Conservation (phyloP, 768 basidiomycete species). For the Collybiopsis luxurians region DNA sequence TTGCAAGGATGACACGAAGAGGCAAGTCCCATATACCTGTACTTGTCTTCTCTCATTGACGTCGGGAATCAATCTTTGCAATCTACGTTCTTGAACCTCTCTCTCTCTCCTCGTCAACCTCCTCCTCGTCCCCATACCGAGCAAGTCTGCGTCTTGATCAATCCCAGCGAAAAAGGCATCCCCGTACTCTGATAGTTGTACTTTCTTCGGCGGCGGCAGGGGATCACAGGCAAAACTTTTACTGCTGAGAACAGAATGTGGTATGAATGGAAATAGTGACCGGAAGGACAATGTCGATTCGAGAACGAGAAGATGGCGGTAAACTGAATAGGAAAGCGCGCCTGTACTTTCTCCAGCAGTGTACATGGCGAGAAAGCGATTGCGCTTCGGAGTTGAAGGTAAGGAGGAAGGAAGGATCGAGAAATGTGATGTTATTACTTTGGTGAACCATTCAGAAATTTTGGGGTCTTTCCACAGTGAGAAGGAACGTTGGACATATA, state of each 20-base stretch:
- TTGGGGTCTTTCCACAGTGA: conserved; percentile 79
- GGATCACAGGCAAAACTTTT: conserved; percentile 78
- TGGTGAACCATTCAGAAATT: conserved; percentile 64
- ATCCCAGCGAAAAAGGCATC: conserved; percentile 69
- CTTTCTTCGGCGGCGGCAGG: conserved; percentile 60
- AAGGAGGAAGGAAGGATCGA: conserved; percentile 29
- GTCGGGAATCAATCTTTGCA: conserved; percentile 61
- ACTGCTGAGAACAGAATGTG: conserved; percentile 46
- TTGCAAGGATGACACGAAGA: not conserved
- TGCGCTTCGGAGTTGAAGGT: not conserved
- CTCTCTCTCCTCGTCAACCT: conserved; percentile 39
- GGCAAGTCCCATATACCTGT: conserved; percentile 32
- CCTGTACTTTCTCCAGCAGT: conserved; percentile 20
- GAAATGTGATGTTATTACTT: conserved; percentile 48
- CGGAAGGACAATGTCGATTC: conserved; percentile 56
- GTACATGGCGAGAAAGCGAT: conserved; percentile 37
- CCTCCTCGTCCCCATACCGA: conserved; percentile 17
- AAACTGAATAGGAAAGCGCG: conserved; percentile 48
- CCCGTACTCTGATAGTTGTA: conserved; percentile 59
- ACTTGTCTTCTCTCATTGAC: conserved; percentile 54
- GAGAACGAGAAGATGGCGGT: conserved; percentile 77
- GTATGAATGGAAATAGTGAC: conserved; percentile 69
- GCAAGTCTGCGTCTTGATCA: conserved; percentile 33
- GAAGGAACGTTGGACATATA: conserved; percentile 79
- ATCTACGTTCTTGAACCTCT: conserved; percentile 44